Conservation (phyloP, 176 grass and related monocot species). For the Pharus latifolius region DNA sequence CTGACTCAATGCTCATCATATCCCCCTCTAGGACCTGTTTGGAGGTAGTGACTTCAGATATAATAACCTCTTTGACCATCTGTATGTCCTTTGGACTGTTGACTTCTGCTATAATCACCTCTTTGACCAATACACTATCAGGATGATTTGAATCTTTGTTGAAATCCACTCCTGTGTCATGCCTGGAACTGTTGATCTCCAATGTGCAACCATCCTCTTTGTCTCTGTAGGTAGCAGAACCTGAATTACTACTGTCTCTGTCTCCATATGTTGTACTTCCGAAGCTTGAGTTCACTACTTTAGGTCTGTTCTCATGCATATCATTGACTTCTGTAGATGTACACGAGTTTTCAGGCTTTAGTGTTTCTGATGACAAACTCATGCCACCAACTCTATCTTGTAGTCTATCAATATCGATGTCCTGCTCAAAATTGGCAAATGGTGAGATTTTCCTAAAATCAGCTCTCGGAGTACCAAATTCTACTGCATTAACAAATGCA, state of each 20-base stretch:
- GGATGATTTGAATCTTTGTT: not conserved
- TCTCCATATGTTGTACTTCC: not conserved
- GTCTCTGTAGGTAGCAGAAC: not conserved
- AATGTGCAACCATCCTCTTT: constrained; percentile 10
- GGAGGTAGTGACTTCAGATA: constrained; percentile 40
- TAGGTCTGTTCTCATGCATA: not conserved
- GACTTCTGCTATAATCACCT: constrained; percentile 44
- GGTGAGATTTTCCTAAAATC: constrained; percentile 28
- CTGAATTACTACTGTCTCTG: not conserved
- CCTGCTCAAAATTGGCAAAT: constrained; percentile 29
- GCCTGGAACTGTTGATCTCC: constrained; percentile 8
- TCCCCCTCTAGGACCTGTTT: constrained; percentile 14
- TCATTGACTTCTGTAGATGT: constrained; percentile 5
- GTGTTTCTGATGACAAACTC: constrained; percentile 23
- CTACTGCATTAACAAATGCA: constrained; percentile 22
- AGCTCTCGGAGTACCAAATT: constrained; percentile 16
- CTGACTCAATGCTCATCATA: constrained; percentile 10
- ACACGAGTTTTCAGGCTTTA: constrained; percentile 8
- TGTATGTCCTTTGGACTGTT: constrained; percentile 32
- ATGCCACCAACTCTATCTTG: constrained; percentile 18
- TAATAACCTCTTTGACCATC: constrained; percentile 45
- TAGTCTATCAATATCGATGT: constrained; percentile 5
- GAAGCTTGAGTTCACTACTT: constrained; percentile 11
- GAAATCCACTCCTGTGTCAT: constrained; percentile 1
- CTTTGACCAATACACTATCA: constrained; percentile 31